phyloP scores from a whole-genome alignment of 768 basidiomycete species.

The Mycena alexandri region DNA sequence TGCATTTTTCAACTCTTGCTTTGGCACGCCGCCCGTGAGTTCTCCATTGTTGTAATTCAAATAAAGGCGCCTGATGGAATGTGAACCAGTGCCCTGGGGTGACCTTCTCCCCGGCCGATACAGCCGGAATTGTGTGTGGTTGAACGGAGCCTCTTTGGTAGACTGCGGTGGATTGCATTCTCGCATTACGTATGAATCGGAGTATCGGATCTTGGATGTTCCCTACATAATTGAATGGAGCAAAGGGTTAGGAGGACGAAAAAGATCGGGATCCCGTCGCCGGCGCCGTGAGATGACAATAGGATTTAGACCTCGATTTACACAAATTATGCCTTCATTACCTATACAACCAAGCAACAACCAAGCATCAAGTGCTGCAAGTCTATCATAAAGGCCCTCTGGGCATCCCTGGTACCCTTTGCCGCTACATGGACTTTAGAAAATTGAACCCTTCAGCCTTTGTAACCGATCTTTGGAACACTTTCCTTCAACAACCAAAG shows the following conservation, averaged over 20 bases:
- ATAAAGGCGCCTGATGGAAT: constrained; percentile 19
- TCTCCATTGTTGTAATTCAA: constrained; percentile 21
- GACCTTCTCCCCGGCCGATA: constrained; percentile 26
- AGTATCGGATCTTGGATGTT: constrained; percentile 25
- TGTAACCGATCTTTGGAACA: too few species aligned
- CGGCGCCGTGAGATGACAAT: constrained; percentile 18
- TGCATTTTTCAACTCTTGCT: constrained; percentile 21
- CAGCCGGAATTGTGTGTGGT: constrained; percentile 21
- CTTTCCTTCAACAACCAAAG: too few species aligned
- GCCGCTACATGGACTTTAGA: too few species aligned
- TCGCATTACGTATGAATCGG: constrained; percentile 22
- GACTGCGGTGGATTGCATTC: constrained; percentile 24
- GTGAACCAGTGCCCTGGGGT: constrained; percentile 24
- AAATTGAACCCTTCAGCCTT: too few species aligned
- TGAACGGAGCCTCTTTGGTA: constrained; percentile 20
- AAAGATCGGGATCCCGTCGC: constrained; percentile 8
- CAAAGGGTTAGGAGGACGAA: too few species aligned
- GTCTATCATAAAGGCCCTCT: too few species aligned
- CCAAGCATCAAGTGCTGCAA: too few species aligned
- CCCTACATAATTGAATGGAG: constrained; percentile 21
- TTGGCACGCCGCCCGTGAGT: constrained; percentile 24
- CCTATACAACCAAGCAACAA: too few species aligned
- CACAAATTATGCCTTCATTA: too few species aligned
- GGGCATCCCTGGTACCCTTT: too few species aligned
- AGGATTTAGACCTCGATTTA: too few species aligned